phyloP scores from a whole-genome alignment of 2,329 filamentous ascomycete genomes.

The Venturia asperata region DNA sequence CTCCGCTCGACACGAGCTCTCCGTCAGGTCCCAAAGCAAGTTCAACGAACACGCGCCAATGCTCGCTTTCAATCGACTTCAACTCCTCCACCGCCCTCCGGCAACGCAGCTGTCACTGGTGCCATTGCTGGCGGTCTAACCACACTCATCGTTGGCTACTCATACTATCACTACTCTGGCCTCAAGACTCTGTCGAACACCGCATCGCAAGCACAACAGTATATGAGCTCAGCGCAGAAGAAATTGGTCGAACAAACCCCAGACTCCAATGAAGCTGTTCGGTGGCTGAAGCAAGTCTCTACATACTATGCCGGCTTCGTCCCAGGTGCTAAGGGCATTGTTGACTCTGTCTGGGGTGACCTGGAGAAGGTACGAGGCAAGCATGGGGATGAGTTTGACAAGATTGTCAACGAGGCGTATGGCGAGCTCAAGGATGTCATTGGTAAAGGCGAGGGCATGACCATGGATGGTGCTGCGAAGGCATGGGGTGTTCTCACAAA shows the following conservation, averaged over 20 bases:
- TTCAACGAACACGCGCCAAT: conserved; percentile 21
- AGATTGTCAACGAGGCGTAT: conserved; percentile 61
- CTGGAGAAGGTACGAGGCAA: conserved; percentile 60
- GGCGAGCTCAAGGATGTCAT: conserved; percentile 54
- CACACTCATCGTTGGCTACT: conserved; percentile 43
- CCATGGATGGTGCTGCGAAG: conserved; percentile 54
- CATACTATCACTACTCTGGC: conserved; percentile 49
- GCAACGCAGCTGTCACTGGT: conserved; percentile 35
- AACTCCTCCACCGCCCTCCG: conserved; percentile 27
- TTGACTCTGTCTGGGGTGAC: conserved; percentile 64
- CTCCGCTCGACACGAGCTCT: conserved; percentile 24
- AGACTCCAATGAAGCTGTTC: conserved; percentile 58
- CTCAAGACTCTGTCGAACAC: conserved; percentile 42
- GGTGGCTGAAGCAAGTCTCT: conserved; percentile 58
- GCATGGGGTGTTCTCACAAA: conserved; percentile 58
- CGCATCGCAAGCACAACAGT: conserved; percentile 50
- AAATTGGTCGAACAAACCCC: conserved; percentile 58
- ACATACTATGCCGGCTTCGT: conserved; percentile 65
- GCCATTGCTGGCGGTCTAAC: conserved; percentile 44
- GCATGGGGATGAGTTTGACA: conserved; percentile 62
- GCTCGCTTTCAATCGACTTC: conserved; percentile 29
- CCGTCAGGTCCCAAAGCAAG: conserved; percentile 18
- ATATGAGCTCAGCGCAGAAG: conserved; percentile 53
- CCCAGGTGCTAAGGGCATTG: conserved; percentile 60
- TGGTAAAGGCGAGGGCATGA: conserved; percentile 48